Conservation (phyloP, 108 stramenopile genomes). For the Schizochytrium sp. region DNA sequence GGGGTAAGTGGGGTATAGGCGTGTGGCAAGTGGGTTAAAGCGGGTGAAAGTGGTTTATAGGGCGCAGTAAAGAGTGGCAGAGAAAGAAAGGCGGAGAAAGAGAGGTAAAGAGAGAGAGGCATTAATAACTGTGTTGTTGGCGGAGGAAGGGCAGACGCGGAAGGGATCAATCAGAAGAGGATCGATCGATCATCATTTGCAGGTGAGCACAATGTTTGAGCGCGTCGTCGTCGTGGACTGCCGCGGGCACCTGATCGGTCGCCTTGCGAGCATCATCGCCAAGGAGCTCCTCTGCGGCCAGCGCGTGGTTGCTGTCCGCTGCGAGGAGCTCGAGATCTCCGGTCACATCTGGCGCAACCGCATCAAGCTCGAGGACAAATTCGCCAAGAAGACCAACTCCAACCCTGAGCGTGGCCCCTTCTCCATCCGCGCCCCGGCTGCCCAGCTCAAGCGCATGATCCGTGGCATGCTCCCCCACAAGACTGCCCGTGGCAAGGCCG, state of each 20-base stretch:
- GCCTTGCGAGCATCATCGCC: slow-evolving; percentile 95
- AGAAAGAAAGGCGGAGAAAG: no score
- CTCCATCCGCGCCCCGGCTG: slow-evolving; percentile 95
- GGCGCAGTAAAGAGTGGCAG: no score
- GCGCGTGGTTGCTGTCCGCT: slow-evolving; percentile 94
- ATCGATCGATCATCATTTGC: neutral
- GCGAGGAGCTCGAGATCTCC: slow-evolving; percentile 95
- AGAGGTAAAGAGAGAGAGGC: no score
- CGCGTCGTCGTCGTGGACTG: slow-evolving; percentile 89
- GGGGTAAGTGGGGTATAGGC: no score
- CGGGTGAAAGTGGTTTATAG: no score
- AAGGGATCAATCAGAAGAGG: no score
- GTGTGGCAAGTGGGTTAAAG: no score
- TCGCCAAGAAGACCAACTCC: slow-evolving; percentile 96
- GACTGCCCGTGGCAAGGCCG: slow-evolving; percentile 92
- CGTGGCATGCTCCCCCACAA: slow-evolving; percentile 99
- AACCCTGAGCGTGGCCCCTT: slow-evolving; percentile 96
- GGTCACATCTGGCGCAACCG: slow-evolving; percentile 73
- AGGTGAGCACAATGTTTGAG: slow-evolving; percentile 42
- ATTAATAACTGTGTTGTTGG: no score
- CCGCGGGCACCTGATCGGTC: slow-evolving; percentile 98
- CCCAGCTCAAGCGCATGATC: slow-evolving; percentile 97
- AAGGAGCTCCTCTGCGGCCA: slow-evolving; percentile 99
- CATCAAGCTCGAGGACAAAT: slow-evolving; percentile 96
- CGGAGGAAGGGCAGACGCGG: no score